Base-by-base conservation (phyloP, 2,329 filamentous ascomycete genomes). In the Botryotinia globosa region DNA sequence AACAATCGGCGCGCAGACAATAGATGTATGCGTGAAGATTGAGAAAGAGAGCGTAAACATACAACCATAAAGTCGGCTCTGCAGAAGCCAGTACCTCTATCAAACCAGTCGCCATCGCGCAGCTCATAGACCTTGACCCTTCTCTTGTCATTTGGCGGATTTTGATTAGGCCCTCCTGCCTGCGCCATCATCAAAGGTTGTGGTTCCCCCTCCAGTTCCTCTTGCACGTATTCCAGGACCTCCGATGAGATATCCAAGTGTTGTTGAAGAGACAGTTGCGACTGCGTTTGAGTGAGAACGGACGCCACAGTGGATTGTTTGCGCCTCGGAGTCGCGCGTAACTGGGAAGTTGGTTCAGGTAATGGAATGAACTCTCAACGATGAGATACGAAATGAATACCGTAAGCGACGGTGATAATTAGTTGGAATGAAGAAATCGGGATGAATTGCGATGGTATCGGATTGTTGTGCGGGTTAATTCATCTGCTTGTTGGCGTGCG, bases 61-160 rank as follows among this genome's bases (percentile, higher is more conserved):
- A 81, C 80, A 65, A 77, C 75, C 39, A 76, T 71, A 65, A 78
- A 80, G 8, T 74, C 72, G 65, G 94, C 94, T 74, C 90, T 93
- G 82, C 96, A 98, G 83, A 98, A 98, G 75, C 96, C 96, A 65
- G 96, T 99, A 76, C 96, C 96, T 80, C 95, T 89, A 84, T 99
- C 96, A 82, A 95, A 98, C 96, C 96, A 99, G 89, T 98, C 96
- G 87, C 97, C 97, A 84, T 97, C 94, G 83, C 93, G 94, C 80
- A 99, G 88, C 86, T 98, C 96, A 83, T 99, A 99, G 82, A 99
- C 96, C 87, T 99, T 99, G 83, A 98, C 96, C 87, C 96, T 88
- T 83, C 88, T 90, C 84, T 86, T 89, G 80, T 90, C 88, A 82
- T 87, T 87, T 72, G 77, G 77, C 77, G 77, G 77, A 59, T 66